These are phyloP conservation scores for Diaporthe citrichinensis DNA, from an alignment of 2,329 filamentous ascomycete species.

Conservation along the genomic window DNA sequence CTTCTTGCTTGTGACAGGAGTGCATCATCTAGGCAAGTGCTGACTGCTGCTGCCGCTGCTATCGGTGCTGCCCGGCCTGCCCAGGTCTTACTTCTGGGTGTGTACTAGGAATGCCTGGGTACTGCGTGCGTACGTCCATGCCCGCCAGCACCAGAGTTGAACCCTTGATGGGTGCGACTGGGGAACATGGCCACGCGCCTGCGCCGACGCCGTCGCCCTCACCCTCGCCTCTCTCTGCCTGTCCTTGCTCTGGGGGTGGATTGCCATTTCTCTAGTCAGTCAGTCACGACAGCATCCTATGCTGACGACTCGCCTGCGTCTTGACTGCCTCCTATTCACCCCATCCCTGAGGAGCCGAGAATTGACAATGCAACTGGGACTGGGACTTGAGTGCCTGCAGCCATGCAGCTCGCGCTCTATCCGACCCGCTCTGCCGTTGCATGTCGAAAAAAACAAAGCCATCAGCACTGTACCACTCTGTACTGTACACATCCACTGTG, in stretches of 20 bases:
- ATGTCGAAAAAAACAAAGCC: not conserved
- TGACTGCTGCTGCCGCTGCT: not conserved
- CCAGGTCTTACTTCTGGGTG: not conserved
- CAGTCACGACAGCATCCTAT: not conserved
- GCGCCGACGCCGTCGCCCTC: not conserved
- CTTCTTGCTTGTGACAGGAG: conserved; percentile 21
- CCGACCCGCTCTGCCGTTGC: conserved; percentile 20
- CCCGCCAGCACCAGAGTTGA: not conserved
- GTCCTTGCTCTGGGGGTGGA: conserved; percentile 3
- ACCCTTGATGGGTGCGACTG: not conserved
- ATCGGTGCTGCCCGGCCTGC: conserved; percentile 27
- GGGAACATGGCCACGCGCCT: not conserved
- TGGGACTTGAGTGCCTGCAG: not conserved
- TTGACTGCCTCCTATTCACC: not conserved
- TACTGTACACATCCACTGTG: conserved; percentile 25
- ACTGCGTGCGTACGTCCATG: not conserved
- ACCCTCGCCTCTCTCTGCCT: not conserved
- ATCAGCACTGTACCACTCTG: not conserved
- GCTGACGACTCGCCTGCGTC: conserved; percentile 32
- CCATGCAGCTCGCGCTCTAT: conserved; percentile 5
- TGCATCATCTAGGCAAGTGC: conserved; percentile 12
- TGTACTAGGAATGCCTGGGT: not conserved
- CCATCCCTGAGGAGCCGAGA: not conserved
- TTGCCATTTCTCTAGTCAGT: conserved; percentile 5
- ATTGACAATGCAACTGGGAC: conserved; percentile 8